Percentiles rank a stretch among this genome's conserved stretches.
These are phyloP conservation scores for Pythium dissimile DNA, from an alignment of 352 stramenopile genomes.

Conservation along the genomic window DNA sequence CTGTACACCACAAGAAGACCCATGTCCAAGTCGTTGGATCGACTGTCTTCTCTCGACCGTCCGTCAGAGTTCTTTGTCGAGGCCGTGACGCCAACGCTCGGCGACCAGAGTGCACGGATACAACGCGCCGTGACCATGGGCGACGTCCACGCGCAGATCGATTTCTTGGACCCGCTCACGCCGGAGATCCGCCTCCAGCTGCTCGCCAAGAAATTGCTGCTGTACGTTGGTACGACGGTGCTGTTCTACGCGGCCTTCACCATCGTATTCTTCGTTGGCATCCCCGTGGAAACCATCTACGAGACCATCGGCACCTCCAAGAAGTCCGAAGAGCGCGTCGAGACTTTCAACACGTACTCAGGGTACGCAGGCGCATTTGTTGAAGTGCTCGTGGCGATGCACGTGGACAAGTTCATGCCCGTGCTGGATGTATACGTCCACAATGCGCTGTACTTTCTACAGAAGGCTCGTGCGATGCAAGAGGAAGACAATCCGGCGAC, in stretches of 20 bases:
- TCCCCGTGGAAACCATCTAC: constrained; percentile 33
- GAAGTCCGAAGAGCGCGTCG: constrained; percentile 17
- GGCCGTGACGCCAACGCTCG: neutral
- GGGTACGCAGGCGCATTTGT: constrained; percentile 38
- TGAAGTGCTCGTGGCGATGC: constrained; percentile 34
- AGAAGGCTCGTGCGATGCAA: neutral
- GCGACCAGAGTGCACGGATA: neutral
- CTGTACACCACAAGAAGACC: too few relatives aligned
- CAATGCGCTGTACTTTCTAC: constrained; percentile 41
- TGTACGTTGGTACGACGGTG: constrained; percentile 24
- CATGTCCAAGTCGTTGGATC: too few relatives aligned
- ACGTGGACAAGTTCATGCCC: constrained; percentile 37
- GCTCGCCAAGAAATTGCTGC: constrained; percentile 15
- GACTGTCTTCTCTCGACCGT: neutral
- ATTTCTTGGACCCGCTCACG: constrained; percentile 4
- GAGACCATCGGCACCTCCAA: constrained; percentile 18
- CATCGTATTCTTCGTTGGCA: constrained; percentile 24
- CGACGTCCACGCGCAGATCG: neutral
- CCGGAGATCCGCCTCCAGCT: constrained; percentile 28
- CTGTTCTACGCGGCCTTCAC: constrained; percentile 32
- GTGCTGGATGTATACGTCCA: constrained; percentile 44
- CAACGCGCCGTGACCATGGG: constrained; percentile 1
- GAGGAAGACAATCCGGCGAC: constrained; percentile 1
- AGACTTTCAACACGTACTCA: constrained; percentile 45
- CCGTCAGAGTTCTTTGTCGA: constrained; percentile 11